Evolutionary conservation across 1,284 basidiomycete species (phyloP), one percentile per base, ranked within the genome.

Genomic region (Apiotrichum laibachii): DNA sequence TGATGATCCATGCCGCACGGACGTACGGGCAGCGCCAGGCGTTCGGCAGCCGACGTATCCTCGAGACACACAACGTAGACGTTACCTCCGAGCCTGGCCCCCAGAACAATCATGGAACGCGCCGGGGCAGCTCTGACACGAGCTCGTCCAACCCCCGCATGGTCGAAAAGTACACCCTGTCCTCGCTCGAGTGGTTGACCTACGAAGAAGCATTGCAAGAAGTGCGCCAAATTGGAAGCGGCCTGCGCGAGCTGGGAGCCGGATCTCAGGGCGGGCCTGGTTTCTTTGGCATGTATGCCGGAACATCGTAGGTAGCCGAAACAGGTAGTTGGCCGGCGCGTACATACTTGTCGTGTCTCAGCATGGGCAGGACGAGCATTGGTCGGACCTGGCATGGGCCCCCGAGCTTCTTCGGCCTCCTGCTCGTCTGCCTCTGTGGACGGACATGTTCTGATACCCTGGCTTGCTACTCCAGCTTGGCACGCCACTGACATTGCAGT

Each of bases 231-330:
- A 79, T 91, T 55, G 87, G 86, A 0, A 81, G 85, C 31, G 94
- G 88, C 22, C 80, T 99, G 54, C 75, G 88, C 49, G 83, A 88
- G 70, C 81, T 94, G 35, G 91, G 86, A 0, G 77, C 94, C 22
- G 80, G 76, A 3, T 67, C 64, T 34, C 69, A 33, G 61, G 70
- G 55, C 35, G 70, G 72, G 55, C 86, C 90, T 64, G n/a, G 43
- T 13, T 86, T 93, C 59, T 88, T 98, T 81, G 98, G 96, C 74
- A 85, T 99, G 57, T 99, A 95, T 79, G 85, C 90, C 15, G 37
- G 37, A 37, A 37, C 37, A 37, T 13, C 12, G 37, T 37, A 11
- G 2, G 37, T 37, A 13, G 10, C 37, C 37, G 37, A 37, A 16
- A 31, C 26, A 31, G 7, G 26, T 31, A 31, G 26, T 31, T 31